phyloP scores from a whole-genome alignment of 2,329 filamentous ascomycete genomes.

The Aspergillus uvarum region DNA sequence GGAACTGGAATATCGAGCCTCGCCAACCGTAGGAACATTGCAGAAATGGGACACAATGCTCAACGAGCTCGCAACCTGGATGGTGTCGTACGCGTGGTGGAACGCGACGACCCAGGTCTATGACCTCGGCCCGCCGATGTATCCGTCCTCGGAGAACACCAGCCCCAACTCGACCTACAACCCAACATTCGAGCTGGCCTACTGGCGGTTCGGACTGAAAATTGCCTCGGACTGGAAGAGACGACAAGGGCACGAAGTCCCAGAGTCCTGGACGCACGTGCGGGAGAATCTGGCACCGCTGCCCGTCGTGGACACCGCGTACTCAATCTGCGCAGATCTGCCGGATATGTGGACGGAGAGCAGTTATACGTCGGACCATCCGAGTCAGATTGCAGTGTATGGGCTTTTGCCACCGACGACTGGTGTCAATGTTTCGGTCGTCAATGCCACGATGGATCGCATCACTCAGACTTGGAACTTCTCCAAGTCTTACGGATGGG shows the following conservation, averaged over 20 bases:
- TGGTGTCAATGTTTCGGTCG: conserved; percentile 39
- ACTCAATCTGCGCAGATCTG: conserved; percentile 57
- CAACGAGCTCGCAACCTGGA: conserved; percentile 57
- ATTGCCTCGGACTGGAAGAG: conserved; percentile 55
- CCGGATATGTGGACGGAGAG: conserved; percentile 45
- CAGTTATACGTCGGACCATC: conserved; percentile 43
- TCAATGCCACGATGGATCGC: conserved; percentile 40
- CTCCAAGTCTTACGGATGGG: conserved; percentile 48
- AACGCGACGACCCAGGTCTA: conserved; percentile 54
- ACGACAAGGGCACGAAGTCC: conserved; percentile 47
- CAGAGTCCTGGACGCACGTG: conserved; percentile 50
- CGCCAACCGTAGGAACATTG: conserved; percentile 39
- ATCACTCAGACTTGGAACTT: conserved; percentile 46
- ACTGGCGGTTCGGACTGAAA: conserved; percentile 61
- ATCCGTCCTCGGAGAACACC: conserved; percentile 59
- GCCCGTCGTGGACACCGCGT: conserved; percentile 52
- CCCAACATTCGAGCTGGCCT: conserved; percentile 60
- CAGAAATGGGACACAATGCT: conserved; percentile 56
- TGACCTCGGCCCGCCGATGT: conserved; percentile 54
- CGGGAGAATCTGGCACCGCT: conserved; percentile 55
- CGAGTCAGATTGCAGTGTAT: conserved; percentile 48
- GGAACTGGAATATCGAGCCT: conserved; percentile 54
- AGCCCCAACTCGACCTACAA: conserved; percentile 58
- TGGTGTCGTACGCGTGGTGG: conserved; percentile 58
- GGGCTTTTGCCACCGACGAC: conserved; percentile 46